These are phyloP conservation scores for Trametes cinnabarina DNA, from an alignment of 768 basidiomycete genomes.

Conservation along the genomic window DNA sequence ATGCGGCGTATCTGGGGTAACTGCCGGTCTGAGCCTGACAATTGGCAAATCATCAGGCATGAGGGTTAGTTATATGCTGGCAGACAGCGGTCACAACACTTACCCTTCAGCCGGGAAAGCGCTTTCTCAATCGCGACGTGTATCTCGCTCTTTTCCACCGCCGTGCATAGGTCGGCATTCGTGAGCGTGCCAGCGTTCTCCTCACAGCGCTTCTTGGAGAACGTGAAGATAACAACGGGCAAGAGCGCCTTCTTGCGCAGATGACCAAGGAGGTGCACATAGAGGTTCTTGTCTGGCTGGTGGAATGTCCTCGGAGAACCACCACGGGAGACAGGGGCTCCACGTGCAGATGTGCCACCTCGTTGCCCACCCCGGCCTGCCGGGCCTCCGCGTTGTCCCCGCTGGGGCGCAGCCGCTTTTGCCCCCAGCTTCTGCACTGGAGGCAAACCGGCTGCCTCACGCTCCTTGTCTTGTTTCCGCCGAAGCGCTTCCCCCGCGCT, in stretches of 20 bases:
- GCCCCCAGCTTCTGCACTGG: conserved; percentile 85
- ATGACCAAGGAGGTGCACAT: conserved; percentile 86
- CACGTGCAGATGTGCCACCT: conserved; percentile 43
- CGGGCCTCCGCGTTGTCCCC: conserved; percentile 44
- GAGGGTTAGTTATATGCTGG: neutral
- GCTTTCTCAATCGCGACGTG: conserved; percentile 94
- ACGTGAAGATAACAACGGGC: conserved; percentile 94
- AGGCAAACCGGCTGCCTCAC: conserved; percentile 89
- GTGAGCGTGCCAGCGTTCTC: conserved; percentile 90
- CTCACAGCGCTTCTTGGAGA: conserved; percentile 96
- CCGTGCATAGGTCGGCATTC: conserved; percentile 82
- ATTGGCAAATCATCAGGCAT: neutral
- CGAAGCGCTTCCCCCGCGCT: conserved; percentile 84
- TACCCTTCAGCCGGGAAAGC: conserved; percentile 86
- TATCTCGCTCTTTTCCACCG: conserved; percentile 94
- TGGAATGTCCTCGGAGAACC: conserved; percentile 50
- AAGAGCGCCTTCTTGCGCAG: conserved; percentile 83
- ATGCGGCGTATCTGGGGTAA: conserved; percentile 92
- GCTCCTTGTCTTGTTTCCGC: conserved; percentile 96
- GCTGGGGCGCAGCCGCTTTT: conserved; percentile 59
- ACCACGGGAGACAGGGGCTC: conserved; percentile 35
- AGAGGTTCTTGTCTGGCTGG: conserved; percentile 85
- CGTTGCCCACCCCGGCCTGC: conserved; percentile 43
- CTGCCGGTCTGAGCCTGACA: conserved; percentile 83
- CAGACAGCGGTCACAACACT: conserved; percentile 12